Conservation (phyloP, 208 protist genomes). For the Trypanosoma grayi region DNA sequence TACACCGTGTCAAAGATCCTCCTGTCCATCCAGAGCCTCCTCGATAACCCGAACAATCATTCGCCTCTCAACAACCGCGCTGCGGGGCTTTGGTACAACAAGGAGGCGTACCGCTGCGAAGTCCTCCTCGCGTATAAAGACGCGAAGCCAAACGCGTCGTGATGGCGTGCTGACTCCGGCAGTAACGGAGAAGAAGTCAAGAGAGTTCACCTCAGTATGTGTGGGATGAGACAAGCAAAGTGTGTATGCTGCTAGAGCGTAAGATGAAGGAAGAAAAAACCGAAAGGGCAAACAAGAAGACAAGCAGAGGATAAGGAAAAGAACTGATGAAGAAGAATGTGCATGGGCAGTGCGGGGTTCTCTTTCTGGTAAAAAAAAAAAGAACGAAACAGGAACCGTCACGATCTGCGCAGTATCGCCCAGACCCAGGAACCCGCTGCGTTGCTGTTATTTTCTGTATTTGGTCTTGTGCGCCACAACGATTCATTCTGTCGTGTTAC, state of each 20-base stretch:
- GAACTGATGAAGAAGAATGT: too few relatives aligned
- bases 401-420: too few relatives aligned
- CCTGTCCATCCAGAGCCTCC: slow-evolving; percentile 94
- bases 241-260: slow-evolving; percentile 6
- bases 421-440: too few relatives aligned
- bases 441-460: slow-evolving; percentile 22
- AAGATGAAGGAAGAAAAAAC: background rate
- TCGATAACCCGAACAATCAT: slow-evolving; percentile 96
- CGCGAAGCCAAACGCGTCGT: slow-evolving; percentile 2
- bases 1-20: slow-evolving; percentile 94
- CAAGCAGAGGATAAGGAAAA: slow-evolving; percentile 1
- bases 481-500: too few relatives aligned
- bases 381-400: too few relatives aligned
- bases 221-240: too few relatives aligned
- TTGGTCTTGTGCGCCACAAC: slow-evolving; percentile 21
- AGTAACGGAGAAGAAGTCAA: too few relatives aligned
- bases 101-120: slow-evolving; percentile 53
- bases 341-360: too few relatives aligned
- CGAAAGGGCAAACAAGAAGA: slow-evolving; percentile 8
- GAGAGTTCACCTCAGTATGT: too few relatives aligned
- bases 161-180: background rate
- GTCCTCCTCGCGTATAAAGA: slow-evolving; percentile 55
- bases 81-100: slow-evolving; percentile 89
- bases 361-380: too few relatives aligned
- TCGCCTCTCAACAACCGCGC: slow-evolving; percentile 95